These are phyloP conservation scores for Scutellaria minor DNA, from an alignment of 257 asterid genomes.

Conservation along the genomic window DNA sequence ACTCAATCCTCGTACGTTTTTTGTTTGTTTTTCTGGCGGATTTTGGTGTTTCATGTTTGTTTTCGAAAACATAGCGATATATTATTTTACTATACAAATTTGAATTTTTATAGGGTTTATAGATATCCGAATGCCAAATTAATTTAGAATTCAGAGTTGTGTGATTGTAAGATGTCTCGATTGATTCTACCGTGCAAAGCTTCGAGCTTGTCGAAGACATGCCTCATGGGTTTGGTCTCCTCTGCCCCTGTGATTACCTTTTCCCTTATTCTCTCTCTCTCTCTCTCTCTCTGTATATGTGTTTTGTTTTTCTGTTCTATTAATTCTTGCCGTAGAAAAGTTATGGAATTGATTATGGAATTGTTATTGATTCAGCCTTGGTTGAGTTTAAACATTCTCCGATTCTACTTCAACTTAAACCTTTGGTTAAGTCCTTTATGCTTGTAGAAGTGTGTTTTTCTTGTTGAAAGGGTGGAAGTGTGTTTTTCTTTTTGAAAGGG, in stretches of 20 bases:
- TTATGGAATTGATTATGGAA: neutral
- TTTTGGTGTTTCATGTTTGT: constrained; percentile 24
- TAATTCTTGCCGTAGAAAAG: neutral
- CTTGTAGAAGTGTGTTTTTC: neutral
- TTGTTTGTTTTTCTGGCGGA: constrained; percentile 19
- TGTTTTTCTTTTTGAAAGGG: neutral
- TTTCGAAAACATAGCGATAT: neutral
- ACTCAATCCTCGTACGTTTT: constrained; percentile 14
- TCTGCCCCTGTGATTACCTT: constrained; percentile 73
- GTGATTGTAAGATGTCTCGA: constrained; percentile 71
- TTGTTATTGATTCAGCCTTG: neutral
- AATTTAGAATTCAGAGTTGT: constrained; percentile 41
- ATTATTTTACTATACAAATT: neutral
- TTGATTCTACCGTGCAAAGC: constrained; percentile 82
- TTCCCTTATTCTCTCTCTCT: constrained; percentile 34
- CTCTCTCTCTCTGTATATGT: neutral
- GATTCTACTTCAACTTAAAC: too few species aligned
- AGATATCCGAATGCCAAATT: neutral
- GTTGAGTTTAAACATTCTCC: too few species aligned
- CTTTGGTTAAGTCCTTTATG: too few species aligned
- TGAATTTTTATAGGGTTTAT: constrained; percentile 27
- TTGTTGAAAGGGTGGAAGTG: too few species aligned
- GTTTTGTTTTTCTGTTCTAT: neutral
- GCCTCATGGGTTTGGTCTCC: constrained; percentile 85
- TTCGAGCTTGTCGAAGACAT: constrained; percentile 75